phyloP scores from a whole-genome alignment of 805 yeast genomes.

The Wickerhamomyces queroliae region DNA sequence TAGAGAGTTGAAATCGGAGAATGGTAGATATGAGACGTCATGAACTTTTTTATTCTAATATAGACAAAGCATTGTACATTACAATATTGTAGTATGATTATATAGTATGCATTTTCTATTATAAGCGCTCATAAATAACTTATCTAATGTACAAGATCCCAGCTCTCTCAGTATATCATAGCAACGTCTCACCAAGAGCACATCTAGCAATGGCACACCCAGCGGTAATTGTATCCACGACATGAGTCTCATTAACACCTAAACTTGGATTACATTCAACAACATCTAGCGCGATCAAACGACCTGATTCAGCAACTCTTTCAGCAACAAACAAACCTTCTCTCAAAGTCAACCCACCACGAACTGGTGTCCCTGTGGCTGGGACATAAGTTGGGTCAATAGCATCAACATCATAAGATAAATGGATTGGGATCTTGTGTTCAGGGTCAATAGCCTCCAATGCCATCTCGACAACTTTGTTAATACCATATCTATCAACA shows the following conservation, averaged over 20 bases:
- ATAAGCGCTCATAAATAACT: too few relatives aligned
- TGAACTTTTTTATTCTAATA: too few relatives aligned
- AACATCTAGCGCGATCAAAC: conserved; percentile 79
- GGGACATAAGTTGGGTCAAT: conserved; percentile 93
- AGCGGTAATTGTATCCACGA: conserved; percentile 79
- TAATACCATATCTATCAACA: conserved; percentile 90
- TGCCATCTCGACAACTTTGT: conserved; percentile 89
- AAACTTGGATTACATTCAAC: conserved; percentile 92
- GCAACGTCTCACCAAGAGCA: conserved; percentile 86
- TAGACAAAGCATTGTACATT: too few relatives aligned
- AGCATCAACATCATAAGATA: conserved; percentile 95
- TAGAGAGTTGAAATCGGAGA: conserved; percentile 20
- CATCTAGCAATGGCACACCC: conserved; percentile 91
- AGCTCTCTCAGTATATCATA: conserved; percentile 15
- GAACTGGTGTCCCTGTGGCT: conserved; percentile 96
- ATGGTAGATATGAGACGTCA: conserved; percentile 17
- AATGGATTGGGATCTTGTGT: conserved; percentile 67
- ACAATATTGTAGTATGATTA: too few relatives aligned
- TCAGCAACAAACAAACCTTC: conserved; percentile 93
- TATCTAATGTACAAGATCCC: too few relatives aligned
- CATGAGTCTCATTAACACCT: conserved; percentile 71
- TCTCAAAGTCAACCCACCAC: conserved; percentile 92
- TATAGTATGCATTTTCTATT: too few relatives aligned
- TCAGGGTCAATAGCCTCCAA: conserved; percentile 70
- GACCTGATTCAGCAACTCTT: conserved; percentile 87